These are phyloP conservation scores for Guyanaporus albipodus DNA, from an alignment of 768 basidiomycete genomes.

Conservation along the genomic window DNA sequence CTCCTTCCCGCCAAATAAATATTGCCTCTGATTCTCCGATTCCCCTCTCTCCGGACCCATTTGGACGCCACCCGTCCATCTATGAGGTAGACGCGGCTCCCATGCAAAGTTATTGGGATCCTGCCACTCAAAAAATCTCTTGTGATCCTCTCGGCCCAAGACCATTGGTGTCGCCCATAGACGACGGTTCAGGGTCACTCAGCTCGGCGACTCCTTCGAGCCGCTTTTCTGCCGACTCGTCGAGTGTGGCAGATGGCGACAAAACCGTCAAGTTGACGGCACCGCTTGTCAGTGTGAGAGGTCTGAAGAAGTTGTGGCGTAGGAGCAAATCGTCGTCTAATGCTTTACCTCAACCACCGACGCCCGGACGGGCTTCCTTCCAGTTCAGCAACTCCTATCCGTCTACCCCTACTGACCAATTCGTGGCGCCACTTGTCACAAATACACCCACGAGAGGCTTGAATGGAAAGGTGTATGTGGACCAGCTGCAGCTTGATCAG, in stretches of 20 bases:
- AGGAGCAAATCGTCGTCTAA: conserved; percentile 52
- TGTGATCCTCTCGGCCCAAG: conserved; percentile 19
- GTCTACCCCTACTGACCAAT: conserved; percentile 34
- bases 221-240: conserved; percentile 77
- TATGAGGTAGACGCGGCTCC: conserved; percentile 30
- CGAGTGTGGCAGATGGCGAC: conserved; percentile 32
- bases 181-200: conserved; percentile 14
- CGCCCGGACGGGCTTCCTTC: conserved; percentile 37
- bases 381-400: conserved; percentile 27
- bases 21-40: conserved; percentile 51
- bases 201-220: conserved; percentile 40
- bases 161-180: conserved; percentile 25
- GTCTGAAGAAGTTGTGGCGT: conserved; percentile 74
- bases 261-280: conserved; percentile 30
- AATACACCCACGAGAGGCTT: conserved; percentile 5
- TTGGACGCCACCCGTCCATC: conserved; percentile 64
- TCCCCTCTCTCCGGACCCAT: conserved; percentile 82
- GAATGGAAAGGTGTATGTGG: conserved; percentile 32
- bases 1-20: conserved; percentile 23
- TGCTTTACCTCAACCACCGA: conserved; percentile 34
- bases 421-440: conserved; percentile 27
- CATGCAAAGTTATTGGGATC: conserved; percentile 45
- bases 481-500: conserved; percentile 65
- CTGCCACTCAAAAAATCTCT: conserved; percentile 21
- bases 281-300: conserved; percentile 69